phyloP scores from a whole-genome alignment of 169 alveolate species.

The Plasmodium vinckei region DNA sequence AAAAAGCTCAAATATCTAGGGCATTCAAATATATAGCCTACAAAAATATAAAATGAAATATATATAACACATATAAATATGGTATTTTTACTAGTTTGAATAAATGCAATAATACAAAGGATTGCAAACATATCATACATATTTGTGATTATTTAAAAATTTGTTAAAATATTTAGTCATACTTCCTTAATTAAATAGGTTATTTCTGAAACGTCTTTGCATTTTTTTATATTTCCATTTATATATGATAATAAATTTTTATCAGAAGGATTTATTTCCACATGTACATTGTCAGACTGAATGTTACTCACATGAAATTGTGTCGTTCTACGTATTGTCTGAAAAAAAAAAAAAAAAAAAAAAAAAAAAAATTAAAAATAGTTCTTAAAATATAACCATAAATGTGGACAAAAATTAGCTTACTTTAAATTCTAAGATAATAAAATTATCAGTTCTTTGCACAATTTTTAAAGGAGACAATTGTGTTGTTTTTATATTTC shows the following conservation, averaged over 20 bases:
- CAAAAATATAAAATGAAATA: conserved; percentile 11
- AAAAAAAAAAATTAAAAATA: not conserved
- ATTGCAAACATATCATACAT: conserved; percentile 1
- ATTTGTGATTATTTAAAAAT: not conserved
- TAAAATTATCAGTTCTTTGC: conserved; percentile 43
- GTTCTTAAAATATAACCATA: too few species aligned
- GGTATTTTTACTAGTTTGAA: not conserved
- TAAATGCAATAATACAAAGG: conserved; percentile 1
- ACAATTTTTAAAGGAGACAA: conserved; percentile 65
- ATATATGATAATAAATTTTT: conserved; percentile 52
- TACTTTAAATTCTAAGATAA: conserved; percentile 66
- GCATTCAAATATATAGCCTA: conserved; percentile 68
- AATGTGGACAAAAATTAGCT: not conserved
- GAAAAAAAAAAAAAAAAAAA: conserved; percentile 4
- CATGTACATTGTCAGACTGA: conserved; percentile 41
- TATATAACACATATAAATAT: not conserved
- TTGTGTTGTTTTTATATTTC: conserved; percentile 73
- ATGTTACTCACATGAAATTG: conserved; percentile 42
- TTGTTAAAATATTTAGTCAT: not conserved
- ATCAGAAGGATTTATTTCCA: conserved; percentile 66
- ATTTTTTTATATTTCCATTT: conserved; percentile 55
- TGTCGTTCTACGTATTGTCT: conserved; percentile 52
- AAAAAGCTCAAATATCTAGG: conserved; percentile 33
- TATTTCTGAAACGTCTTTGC: conserved; percentile 69
- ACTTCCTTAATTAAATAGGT: conserved; percentile 71